Conservation (phyloP, 257 asterid genomes). For the Solanum sparsipilum region DNA sequence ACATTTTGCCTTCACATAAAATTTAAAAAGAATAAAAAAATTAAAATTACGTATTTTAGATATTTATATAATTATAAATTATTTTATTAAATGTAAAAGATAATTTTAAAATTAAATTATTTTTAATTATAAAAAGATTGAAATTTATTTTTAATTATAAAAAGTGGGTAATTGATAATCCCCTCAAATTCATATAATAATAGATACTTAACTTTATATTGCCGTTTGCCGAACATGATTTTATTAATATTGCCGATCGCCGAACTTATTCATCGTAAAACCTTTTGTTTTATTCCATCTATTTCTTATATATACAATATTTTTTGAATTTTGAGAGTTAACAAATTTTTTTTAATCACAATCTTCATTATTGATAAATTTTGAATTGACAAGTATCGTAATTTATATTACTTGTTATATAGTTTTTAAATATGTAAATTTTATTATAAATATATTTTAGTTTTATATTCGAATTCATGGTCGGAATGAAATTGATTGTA, state of each 20-base stretch:
- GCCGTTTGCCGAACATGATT: neutral
- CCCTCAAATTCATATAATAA: neutral
- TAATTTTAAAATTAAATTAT: neutral
- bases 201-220: neutral
- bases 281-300: neutral
- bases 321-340: neutral
- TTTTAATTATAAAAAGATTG: neutral
- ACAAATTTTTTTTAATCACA: rapidly evolving
- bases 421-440: neutral
- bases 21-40: neutral
- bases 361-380: neutral
- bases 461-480: too few relatives aligned
- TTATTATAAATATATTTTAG: neutral
- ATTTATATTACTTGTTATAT: neutral
- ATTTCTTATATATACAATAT: too few relatives aligned
- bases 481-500: too few relatives aligned
- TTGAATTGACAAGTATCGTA: neutral
- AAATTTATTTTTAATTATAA: neutral
- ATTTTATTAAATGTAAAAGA: neutral
- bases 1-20: too few relatives aligned
- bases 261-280: neutral
- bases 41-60: neutral
- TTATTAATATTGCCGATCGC: neutral
- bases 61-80: neutral
- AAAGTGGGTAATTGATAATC: neutral